Evolutionary conservation across 345 rosid genomes (phyloP), one percentile per base, ranked within the genome.

Genomic region (Hibiscus trionum): DNA sequence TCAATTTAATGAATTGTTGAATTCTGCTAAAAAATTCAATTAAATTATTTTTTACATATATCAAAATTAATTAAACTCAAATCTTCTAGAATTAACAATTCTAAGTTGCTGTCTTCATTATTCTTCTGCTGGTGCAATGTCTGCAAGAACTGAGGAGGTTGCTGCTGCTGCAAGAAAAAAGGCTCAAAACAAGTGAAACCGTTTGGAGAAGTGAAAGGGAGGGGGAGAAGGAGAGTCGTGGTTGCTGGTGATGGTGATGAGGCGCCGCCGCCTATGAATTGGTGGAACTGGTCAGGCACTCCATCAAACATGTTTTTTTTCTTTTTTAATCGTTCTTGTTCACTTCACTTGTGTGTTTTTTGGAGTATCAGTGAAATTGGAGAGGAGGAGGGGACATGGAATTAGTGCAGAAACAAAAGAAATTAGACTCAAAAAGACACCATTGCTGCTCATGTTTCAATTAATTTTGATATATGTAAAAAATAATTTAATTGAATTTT

Each of bases 271-370:
- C 76, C 76, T 69, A 91, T 79, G 90, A 94, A 90, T 73, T 86
- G 91, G 76, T 87, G 96, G 80, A 94, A 83, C 76, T 90, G 97
- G 76, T 94, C 98, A 60, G 97, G 83, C 65, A 88, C 86, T 83
- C 89, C 93, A 80, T 90, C 86, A 84, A 94, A 91, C 98, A 94
- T 79, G 65, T n/a, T n/a, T 63, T 72, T 72, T 72, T 81, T 81
- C 53, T 76, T 73, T n/a, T n/a, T n/a, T 66, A 42, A 61, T 56
- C 4, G 1, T 35, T 35, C 39, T 35, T 5, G 39, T 35, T 35
- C 39, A 33, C 1, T 35, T 35, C 8, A 3, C 39, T 35, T 35
- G 39, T 5, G 39, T 35, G 7, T 35, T 2, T 47, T 53, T 7
- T 17, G 11, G 58, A 2, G 14, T 1, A 4, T 24, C 70, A 26